These are phyloP conservation scores for Dendrobium chrysotoxum DNA, from an alignment of 106 monocot species.

Conservation along the genomic window DNA sequence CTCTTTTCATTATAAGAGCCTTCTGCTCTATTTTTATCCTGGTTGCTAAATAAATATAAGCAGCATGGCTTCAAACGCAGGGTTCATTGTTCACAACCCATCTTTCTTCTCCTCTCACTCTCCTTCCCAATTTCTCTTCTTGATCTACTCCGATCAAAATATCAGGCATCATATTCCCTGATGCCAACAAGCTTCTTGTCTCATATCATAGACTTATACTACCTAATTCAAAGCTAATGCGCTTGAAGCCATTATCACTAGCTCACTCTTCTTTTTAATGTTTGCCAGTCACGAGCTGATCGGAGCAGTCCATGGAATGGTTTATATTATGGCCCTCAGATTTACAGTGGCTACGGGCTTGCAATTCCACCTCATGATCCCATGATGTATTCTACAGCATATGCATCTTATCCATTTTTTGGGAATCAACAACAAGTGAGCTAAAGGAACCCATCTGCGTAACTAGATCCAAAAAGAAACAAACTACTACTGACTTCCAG, in stretches of 20 bases:
- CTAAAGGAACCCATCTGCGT: slow-evolving; percentile 17
- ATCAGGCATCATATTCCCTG: too few relatives aligned
- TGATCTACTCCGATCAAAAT: too few relatives aligned
- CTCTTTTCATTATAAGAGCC: too few relatives aligned
- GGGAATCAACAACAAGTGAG: slow-evolving; percentile 81
- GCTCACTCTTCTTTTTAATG: background rate
- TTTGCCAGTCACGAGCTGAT: slow-evolving; percentile 32
- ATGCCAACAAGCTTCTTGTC: too few relatives aligned
- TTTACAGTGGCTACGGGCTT: slow-evolving; percentile 56
- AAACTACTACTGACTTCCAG: background rate
- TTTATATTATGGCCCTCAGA: slow-evolving; percentile 49
- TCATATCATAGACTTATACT: background rate
- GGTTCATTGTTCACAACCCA: too few relatives aligned
- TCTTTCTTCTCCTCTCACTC: too few relatives aligned
- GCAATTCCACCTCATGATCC: slow-evolving; percentile 49
- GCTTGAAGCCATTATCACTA: background rate
- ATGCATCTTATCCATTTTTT: slow-evolving; percentile 56
- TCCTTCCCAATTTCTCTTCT: too few relatives aligned
- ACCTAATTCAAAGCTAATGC: background rate
- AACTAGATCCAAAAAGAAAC: background rate
- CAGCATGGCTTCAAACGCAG: too few relatives aligned
- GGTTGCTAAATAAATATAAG: too few relatives aligned
- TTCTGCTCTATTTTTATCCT: too few relatives aligned
- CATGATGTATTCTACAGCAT: slow-evolving; percentile 57
- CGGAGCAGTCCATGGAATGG: slow-evolving; percentile 52